These are phyloP conservation scores for Coniferiporia weirii DNA, from an alignment of 1,284 basidiomycete genomes.

Conservation along the genomic window DNA sequence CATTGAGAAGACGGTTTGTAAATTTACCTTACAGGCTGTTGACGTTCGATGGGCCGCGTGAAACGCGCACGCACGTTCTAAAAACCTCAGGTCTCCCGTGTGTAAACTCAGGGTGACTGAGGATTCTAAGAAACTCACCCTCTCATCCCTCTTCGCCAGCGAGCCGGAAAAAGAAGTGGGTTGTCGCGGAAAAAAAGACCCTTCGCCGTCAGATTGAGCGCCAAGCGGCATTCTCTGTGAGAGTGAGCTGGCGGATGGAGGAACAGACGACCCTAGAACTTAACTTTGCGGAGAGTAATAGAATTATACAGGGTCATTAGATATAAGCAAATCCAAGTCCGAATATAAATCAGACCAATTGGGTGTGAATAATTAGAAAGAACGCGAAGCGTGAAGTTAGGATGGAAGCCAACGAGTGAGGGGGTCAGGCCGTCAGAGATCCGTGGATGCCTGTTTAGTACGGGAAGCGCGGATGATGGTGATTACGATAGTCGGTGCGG, in stretches of 20 bases:
- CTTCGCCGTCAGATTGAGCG: neutral
- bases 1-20: neutral
- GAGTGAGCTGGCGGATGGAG: neutral
- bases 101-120: neutral
- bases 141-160: neutral
- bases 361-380: constrained; percentile 7
- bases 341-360: neutral
- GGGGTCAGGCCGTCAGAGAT: neutral
- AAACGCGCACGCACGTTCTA: neutral
- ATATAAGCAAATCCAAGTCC: neutral
- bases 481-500: neutral
- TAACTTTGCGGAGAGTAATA: neutral
- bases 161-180: neutral
- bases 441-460: constrained; percentile 1
- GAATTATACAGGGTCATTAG: constrained; percentile 3
- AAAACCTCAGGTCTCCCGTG: neutral
- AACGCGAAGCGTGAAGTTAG: neutral
- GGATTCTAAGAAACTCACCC: neutral
- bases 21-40: constrained; percentile 1
- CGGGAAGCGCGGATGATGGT: neutral
- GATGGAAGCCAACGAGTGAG: constrained; percentile 3
- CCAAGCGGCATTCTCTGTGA: neutral
- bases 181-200: neutral
- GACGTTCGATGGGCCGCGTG: neutral
- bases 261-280: constrained; percentile 5